Evolutionary conservation across 495 filamentous ascomycete species (phyloP).

Genomic region (Hypoxylon intermedium): DNA sequence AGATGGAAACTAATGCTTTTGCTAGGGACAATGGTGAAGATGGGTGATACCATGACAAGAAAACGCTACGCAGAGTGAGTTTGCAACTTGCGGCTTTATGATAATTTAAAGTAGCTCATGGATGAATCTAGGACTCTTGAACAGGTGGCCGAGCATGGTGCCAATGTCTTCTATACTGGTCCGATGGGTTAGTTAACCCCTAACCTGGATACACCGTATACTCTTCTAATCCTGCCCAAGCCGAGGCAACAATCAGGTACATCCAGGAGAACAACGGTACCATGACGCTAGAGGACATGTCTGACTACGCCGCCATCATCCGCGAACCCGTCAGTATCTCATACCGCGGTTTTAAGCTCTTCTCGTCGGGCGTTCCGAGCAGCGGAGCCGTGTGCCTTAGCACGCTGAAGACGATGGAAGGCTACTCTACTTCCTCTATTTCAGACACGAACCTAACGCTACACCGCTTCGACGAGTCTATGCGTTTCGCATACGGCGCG

Average conservation of each 20-base stretch:
- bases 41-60: constrained; percentile 79
- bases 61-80: constrained; percentile 73
- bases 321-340: constrained; percentile 68
- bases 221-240: constrained; percentile 45
- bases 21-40: constrained; percentile 58
- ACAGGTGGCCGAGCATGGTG: constrained; percentile 70
- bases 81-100: neutral
- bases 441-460: constrained; percentile 58
- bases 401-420: constrained; percentile 78
- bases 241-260: constrained; percentile 73
- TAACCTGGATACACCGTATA: neutral
- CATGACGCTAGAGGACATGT: constrained; percentile 81
- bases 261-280: constrained; percentile 72
- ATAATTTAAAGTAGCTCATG: too few relatives aligned
- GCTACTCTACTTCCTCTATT: constrained; percentile 59
- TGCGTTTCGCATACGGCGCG: constrained; percentile 85
- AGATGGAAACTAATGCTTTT: neutral
- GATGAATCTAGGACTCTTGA: constrained; percentile 69
- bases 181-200: constrained; percentile 45
- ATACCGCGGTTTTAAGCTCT: constrained; percentile 75
- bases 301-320: constrained; percentile 69
- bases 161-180: constrained; percentile 79
- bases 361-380: constrained; percentile 72
- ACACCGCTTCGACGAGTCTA: constrained; percentile 84
- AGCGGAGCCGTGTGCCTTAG: constrained; percentile 75